Percentiles rank a stretch among this genome's conserved stretches.
Evolutionary conservation across 106 monocot genomes (phyloP).

Genomic region (Acorus calamus): DNA sequence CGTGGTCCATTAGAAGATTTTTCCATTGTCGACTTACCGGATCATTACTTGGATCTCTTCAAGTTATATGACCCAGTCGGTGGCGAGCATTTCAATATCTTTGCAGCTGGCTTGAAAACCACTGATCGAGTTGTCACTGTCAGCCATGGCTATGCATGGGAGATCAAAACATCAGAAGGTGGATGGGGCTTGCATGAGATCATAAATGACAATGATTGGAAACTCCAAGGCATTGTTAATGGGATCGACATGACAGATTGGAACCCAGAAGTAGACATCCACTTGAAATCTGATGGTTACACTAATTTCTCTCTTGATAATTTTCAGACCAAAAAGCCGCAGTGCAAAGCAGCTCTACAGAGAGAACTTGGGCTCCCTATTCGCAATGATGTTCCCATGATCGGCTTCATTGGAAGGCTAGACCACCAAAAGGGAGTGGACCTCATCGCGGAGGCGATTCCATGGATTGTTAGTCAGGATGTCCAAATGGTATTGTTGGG

Average conservation of each 20-base stretch:
- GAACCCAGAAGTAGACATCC: slow-evolving; percentile 56
- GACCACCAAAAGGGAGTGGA: slow-evolving; percentile 85
- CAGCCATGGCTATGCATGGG: slow-evolving; percentile 81
- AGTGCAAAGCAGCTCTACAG: slow-evolving; percentile 85
- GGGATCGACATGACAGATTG: slow-evolving; percentile 67
- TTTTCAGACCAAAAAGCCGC: slow-evolving; percentile 44
- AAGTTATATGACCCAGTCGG: slow-evolving; percentile 60
- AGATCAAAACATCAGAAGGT: slow-evolving; percentile 74
- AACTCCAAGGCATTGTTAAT: slow-evolving; percentile 75
- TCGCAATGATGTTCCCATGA: slow-evolving; percentile 47
- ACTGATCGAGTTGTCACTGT: slow-evolving; percentile 77
- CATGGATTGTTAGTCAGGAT: slow-evolving; percentile 66
- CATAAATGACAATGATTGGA: slow-evolving; percentile 68
- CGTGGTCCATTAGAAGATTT: slow-evolving; percentile 69
- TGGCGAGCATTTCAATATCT: slow-evolving; percentile 77
- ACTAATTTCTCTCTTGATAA: slow-evolving; percentile 68
- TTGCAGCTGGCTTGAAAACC: slow-evolving; percentile 63
- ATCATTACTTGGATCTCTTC: slow-evolving; percentile 56
- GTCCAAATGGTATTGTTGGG: slow-evolving; percentile 77
- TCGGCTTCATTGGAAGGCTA: slow-evolving; percentile 80
- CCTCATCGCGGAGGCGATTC: slow-evolving; percentile 74
- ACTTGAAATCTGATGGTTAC: slow-evolving; percentile 73
- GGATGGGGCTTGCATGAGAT: slow-evolving; percentile 81
- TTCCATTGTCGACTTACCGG: slow-evolving; percentile 31
- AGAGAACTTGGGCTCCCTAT: slow-evolving; percentile 52